A percentile compares a stretch with the other conserved stretches of the same genome.
These are phyloP conservation scores for Sanghuangporus sanghuang DNA, from an alignment of 1,284 basidiomycete species.

Conservation along the genomic window DNA sequence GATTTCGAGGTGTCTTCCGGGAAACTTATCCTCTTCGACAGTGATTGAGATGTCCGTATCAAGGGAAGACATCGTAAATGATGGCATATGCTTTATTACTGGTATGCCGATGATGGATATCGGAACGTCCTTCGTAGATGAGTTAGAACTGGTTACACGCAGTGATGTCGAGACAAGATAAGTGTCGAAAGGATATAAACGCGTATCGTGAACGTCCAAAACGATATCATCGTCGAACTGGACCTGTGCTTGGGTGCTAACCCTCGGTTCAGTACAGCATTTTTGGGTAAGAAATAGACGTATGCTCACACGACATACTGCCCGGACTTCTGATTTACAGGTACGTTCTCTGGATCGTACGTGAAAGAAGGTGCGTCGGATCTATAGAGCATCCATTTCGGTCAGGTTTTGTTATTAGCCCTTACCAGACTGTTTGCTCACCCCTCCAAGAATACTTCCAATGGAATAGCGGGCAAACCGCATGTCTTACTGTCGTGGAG, in stretches of 20 bases:
- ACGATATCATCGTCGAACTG: constrained; percentile 55
- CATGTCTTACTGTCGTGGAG: constrained; percentile 41
- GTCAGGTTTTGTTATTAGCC: not conserved
- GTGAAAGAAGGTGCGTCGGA: constrained; percentile 28
- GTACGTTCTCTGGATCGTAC: constrained; percentile 44
- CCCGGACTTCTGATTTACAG: constrained; percentile 35
- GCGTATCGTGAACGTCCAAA: constrained; percentile 50
- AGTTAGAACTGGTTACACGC: constrained; percentile 30
- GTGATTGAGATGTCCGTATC: constrained; percentile 37
- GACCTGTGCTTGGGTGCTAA: constrained; percentile 48
- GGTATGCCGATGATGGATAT: constrained; percentile 40
- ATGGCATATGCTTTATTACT: constrained; percentile 42
- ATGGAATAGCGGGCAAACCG: constrained; percentile 39
- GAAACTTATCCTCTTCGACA: constrained; percentile 6
- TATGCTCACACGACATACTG: constrained; percentile 36
- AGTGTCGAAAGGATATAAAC: constrained; percentile 53
- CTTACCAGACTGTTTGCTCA: constrained; percentile 25
- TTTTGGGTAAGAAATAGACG: not conserved
- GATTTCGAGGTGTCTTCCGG: constrained; percentile 42
- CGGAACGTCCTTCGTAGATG: constrained; percentile 19
- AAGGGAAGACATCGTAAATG: constrained; percentile 38
- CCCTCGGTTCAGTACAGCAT: not conserved
- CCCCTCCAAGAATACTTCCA: constrained; percentile 48
- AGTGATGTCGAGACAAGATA: constrained; percentile 48
- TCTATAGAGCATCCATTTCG: constrained; percentile 1